Conservation (phyloP, 2,329 filamentous ascomycete species). For the Alternaria sp. region DNA sequence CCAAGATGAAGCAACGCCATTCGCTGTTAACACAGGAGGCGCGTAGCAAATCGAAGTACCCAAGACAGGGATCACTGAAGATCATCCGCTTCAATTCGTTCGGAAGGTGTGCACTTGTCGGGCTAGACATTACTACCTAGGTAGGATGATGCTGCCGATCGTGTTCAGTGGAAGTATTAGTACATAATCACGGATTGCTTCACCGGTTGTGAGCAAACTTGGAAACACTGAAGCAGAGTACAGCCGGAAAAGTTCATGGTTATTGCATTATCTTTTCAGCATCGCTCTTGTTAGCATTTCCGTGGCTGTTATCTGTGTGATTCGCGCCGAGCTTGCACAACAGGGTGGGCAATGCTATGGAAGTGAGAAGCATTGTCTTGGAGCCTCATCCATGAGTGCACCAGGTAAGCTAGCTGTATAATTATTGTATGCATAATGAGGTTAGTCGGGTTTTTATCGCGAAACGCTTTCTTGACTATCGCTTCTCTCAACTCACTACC, state of each 20-base stretch:
- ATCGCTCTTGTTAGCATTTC: not conserved
- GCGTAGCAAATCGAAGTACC: not conserved
- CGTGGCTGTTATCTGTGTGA: not conserved
- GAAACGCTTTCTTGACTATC: no score
- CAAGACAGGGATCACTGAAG: not conserved
- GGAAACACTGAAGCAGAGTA: not conserved
- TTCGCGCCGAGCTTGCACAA: not conserved
- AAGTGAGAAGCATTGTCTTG: no score
- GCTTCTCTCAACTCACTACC: no score
- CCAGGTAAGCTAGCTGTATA: no score
- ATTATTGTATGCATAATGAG: no score
- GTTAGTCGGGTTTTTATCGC: no score
- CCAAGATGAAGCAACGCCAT: not conserved
- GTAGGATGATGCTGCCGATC: not conserved
- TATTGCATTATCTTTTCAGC: not conserved
- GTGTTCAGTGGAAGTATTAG: not conserved
- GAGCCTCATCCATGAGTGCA: no score
- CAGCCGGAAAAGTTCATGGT: rapidly evolving
- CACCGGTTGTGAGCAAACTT: not conserved
- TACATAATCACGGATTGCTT: not conserved
- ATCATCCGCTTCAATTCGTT: not conserved
- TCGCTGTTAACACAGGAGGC: not conserved
- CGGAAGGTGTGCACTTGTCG: not conserved
- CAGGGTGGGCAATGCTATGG: no score
- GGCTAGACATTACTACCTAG: not conserved